Conservation (phyloP, 495 filamentous ascomycete species). For the Talaromyces borbonicus region DNA sequence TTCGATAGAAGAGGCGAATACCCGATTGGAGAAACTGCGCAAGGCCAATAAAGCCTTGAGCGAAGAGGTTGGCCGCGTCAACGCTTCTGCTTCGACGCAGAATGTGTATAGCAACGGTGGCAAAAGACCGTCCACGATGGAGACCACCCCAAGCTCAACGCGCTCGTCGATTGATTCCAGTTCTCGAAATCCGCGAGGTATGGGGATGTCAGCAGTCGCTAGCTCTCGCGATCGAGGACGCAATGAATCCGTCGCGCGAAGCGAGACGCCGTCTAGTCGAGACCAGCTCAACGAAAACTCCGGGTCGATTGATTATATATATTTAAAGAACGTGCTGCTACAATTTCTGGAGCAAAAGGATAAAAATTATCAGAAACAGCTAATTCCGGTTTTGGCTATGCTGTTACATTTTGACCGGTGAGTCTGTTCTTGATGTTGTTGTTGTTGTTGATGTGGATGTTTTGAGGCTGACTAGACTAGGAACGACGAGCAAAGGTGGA, state of each 20-base stretch:
- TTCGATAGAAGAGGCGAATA: constrained; percentile 65
- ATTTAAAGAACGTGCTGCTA: constrained; percentile 88
- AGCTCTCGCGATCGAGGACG: constrained; percentile 24
- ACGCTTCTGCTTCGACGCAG: not conserved
- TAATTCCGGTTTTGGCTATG: constrained; percentile 86
- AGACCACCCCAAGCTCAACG: constrained; percentile 43
- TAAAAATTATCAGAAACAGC: constrained; percentile 77
- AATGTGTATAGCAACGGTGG: not conserved
- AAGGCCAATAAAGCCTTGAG: constrained; percentile 53
- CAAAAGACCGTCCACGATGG: constrained; percentile 13
- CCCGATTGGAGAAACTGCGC: constrained; percentile 67
- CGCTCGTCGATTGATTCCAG: constrained; percentile 60
- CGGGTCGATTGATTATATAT: constrained; percentile 60
- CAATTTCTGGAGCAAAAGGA: constrained; percentile 95
- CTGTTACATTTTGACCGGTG: constrained; percentile 86
- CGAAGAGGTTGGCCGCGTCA: constrained; percentile 27
- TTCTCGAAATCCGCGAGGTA: too few relatives aligned
- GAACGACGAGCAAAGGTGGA: constrained; percentile 83
- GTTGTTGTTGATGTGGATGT: too few relatives aligned
- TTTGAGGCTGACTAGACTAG: constrained; percentile 28
- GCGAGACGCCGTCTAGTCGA: constrained; percentile 33
- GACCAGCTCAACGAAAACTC: constrained; percentile 13
- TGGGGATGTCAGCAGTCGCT: constrained; percentile 27
- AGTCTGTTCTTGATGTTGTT: constrained; percentile 16
- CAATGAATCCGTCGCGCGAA: constrained; percentile 28